A percentile compares a stretch with the other conserved stretches of the same genome.
Evolutionary conservation across 2,329 filamentous ascomycete species (phyloP).

Genomic region (Xylariaceae sp.): DNA sequence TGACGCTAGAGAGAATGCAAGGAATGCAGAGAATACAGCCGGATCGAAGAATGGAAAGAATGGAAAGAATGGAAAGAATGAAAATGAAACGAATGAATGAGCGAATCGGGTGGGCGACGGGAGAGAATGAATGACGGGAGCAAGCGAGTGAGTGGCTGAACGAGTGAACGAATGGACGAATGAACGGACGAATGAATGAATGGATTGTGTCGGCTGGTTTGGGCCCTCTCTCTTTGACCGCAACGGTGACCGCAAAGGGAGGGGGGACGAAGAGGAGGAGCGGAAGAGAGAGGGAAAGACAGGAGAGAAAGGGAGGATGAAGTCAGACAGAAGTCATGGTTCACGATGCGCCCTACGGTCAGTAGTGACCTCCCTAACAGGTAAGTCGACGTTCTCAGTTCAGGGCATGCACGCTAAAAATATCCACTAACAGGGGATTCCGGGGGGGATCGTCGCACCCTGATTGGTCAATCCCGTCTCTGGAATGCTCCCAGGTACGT

Average conservation of each 20-base stretch:
- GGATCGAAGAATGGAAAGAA: constrained; percentile 1
- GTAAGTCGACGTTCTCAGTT: not conserved
- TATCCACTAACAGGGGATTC: not conserved
- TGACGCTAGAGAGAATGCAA: not conserved
- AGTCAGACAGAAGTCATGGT: constrained; percentile 8
- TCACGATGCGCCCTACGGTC: not conserved
- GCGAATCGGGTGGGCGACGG: not conserved
- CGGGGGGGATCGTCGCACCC: not conserved
- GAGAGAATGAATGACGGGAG: not conserved
- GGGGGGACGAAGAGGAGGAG: not conserved
- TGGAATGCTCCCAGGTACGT: not conserved
- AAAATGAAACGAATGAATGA: not conserved
- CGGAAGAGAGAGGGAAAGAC: constrained; percentile 7
- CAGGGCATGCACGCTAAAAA: not conserved
- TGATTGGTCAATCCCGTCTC: not conserved
- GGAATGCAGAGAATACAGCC: constrained; percentile 1
- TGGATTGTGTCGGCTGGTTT: not conserved
- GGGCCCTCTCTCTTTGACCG: not conserved
- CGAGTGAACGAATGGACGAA: not conserved
- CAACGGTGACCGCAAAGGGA: not conserved
- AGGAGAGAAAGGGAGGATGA: constrained; percentile 16
- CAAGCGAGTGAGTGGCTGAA: not conserved
- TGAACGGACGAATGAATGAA: constrained; percentile 6
- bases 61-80: constrained; percentile 3
- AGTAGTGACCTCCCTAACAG: not conserved